Percentiles rank a stretch among this genome's conserved stretches.
Evolutionary conservation across 495 filamentous ascomycete species (phyloP).

Genomic region (Aspergillus panamensis): DNA sequence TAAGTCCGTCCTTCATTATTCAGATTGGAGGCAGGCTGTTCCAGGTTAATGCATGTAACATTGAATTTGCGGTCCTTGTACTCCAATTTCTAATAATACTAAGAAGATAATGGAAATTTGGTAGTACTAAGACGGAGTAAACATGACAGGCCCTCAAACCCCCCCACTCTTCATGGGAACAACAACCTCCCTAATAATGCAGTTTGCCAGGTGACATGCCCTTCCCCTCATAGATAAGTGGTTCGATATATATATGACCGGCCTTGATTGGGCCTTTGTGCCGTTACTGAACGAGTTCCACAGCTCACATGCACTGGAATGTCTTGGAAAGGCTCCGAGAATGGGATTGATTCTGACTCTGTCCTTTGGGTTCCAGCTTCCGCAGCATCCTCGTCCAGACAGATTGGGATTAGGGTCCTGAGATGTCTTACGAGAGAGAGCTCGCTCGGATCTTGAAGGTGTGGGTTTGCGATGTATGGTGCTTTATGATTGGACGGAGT

Average conservation of each 20-base stretch:
- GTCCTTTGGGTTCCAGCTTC: not conserved
- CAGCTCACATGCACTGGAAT: conserved; percentile 21
- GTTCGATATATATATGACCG: not conserved
- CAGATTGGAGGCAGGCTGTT: no score
- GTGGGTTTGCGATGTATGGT: conserved; percentile 1
- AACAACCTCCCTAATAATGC: no score
- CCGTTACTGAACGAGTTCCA: not conserved
- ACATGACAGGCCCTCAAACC: no score
- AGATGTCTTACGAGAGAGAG: conserved; percentile 17
- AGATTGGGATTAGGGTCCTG: conserved; percentile 10
- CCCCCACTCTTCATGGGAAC: no score
- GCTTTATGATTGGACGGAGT: conserved; percentile 18
- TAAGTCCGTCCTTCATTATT: no score
- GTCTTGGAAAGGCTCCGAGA: conserved; percentile 15
- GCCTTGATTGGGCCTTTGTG: conserved; percentile 6
- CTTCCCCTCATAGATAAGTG: conserved; percentile 7
- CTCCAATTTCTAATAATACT: no score
- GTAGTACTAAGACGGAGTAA: no score
- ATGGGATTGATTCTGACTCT: not conserved
- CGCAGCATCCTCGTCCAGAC: not conserved
- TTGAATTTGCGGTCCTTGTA: no score
- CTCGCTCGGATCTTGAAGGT: not conserved
- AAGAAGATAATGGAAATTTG: no score
- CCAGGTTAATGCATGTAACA: no score
- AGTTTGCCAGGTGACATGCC: conserved; percentile 6